Conservation (phyloP, 371 early-diverging fungal genomes). For the Mortierella sp. region DNA sequence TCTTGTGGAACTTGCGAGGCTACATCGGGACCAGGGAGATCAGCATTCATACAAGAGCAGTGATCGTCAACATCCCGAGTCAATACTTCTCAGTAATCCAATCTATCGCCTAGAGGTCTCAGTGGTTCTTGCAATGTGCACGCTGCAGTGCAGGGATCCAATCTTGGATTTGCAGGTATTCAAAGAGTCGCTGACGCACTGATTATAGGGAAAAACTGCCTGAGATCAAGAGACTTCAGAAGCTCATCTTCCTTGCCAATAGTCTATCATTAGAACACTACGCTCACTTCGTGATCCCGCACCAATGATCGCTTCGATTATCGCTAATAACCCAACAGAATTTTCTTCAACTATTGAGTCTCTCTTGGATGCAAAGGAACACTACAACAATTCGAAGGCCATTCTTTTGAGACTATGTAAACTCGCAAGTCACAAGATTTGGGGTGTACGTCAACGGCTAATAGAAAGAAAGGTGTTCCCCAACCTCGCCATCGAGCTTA, state of each 20-base stretch:
- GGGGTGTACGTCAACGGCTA: slow-evolving; percentile 46
- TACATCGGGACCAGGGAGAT: slow-evolving; percentile 12
- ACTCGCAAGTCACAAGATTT: slow-evolving; percentile 41
- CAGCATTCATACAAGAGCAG: not conserved
- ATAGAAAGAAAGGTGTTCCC: slow-evolving; percentile 36
- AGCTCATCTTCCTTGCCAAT: not conserved
- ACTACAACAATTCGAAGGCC: slow-evolving; percentile 19
- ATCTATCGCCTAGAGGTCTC: slow-evolving; percentile 40
- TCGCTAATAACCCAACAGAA: slow-evolving; percentile 40
- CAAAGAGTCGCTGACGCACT: not conserved
- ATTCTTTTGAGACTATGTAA: slow-evolving; percentile 42
- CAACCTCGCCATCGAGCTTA: slow-evolving; percentile 49
- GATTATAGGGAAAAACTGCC: not conserved
- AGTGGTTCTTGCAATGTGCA: slow-evolving; percentile 15
- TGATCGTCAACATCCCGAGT: not conserved
- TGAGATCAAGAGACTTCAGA: not conserved
- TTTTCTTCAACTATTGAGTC: slow-evolving; percentile 39
- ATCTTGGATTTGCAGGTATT: slow-evolving; percentile 35
- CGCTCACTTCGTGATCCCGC: slow-evolving; percentile 32
- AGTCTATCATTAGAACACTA: slow-evolving; percentile 25
- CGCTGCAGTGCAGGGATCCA: slow-evolving; percentile 33
- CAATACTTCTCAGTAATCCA: slow-evolving; percentile 27
- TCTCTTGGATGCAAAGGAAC: slow-evolving; percentile 26
- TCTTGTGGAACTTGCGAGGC: slow-evolving; percentile 20
- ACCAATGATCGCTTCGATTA: slow-evolving; percentile 22